Conservation (phyloP, 352 stramenopile genomes). For the Pythium utonaiense region DNA sequence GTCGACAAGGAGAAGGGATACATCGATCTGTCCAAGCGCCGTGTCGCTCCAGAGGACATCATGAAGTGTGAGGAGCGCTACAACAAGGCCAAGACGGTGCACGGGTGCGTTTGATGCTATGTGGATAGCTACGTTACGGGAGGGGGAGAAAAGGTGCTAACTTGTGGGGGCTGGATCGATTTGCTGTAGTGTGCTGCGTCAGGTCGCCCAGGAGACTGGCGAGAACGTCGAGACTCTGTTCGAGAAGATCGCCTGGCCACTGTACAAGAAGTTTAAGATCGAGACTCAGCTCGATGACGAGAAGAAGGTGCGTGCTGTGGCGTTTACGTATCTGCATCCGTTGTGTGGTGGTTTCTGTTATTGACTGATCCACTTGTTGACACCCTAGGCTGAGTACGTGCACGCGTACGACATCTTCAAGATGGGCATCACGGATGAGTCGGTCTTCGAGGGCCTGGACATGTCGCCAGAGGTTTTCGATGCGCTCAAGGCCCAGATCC, state of each 20-base stretch:
- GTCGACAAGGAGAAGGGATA: constrained; percentile 99
- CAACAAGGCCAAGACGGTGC: constrained; percentile 99
- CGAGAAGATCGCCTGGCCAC: constrained; percentile 95
- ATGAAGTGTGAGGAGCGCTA: constrained; percentile 98
- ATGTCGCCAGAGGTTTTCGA: constrained; percentile 84
- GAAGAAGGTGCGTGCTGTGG: constrained; percentile 45
- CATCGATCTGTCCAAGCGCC: constrained; percentile 99
- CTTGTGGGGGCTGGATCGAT: too few relatives aligned
- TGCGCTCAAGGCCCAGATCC: constrained; percentile 96
- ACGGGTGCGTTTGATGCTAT: constrained; percentile 79
- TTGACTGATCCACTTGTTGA: too few relatives aligned
- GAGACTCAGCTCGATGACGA: constrained; percentile 74
- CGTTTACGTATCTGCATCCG: not conserved
- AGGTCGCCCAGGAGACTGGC: constrained; percentile 79
- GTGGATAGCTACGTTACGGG: constrained; percentile 67
- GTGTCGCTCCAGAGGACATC: constrained; percentile 99
- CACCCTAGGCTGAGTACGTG: constrained; percentile 91
- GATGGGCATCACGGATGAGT: constrained; percentile 91
- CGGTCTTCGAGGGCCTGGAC: constrained; percentile 89
- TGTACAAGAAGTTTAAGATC: constrained; percentile 97
- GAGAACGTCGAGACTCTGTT: constrained; percentile 81
- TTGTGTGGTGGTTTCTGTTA: too few relatives aligned
- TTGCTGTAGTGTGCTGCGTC: constrained; percentile 79
- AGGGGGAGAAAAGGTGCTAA: constrained; percentile 23
- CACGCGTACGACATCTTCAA: constrained; percentile 99